Base-by-base conservation (phyloP, 495 filamentous ascomycete species). In the Chaetomium tenue region DNA sequence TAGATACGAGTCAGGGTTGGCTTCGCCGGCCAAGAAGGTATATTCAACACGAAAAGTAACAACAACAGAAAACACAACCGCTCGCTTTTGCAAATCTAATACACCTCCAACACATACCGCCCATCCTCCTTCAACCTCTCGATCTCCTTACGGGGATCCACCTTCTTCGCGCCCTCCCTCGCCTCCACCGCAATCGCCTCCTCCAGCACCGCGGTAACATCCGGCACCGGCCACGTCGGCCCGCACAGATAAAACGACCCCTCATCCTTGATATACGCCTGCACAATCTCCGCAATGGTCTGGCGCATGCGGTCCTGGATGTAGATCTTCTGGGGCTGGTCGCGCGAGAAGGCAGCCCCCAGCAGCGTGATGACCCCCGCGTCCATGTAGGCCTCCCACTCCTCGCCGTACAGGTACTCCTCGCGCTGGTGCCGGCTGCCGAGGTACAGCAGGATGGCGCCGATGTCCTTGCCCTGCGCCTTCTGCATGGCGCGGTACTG, bases 401-500 rank as follows among this genome's bases (percentile, higher is more conserved):
- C 94, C 79, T 98, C 94, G 67, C 94, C 94, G 72, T 98, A 98
- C 52, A 97, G 89, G 76, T 98, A 98, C 79, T 98, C 94, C 79
- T 98, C 95, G 63, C 92, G 90, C 80, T 96, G 92, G 83, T 96
- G 92, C 52, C 94, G 91, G 7, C 91, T 93, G 68, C 94, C 94
- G 83, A 98, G 93, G 83, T 98, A 98, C 63, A 98, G 82, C 23
- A 98, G 84, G 61, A 97, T 92, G 33, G 92, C 81, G 52, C 94
- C 94, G 70, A 98, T 96, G 62, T 94, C 88, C 79, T 93, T 91
- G 74, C 94, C 94, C 78, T 95, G 91, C 40, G 89, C 86, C 78
- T 96, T 95, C 77, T 98, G 93, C 85, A 93, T 92, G 20, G 94
- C 94, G 48, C 94, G 93, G 81, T 98, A 92, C 78, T 98, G 95